phyloP scores from a whole-genome alignment of 495 filamentous ascomycete species.

The Lasiosphaeris hirsuta region DNA sequence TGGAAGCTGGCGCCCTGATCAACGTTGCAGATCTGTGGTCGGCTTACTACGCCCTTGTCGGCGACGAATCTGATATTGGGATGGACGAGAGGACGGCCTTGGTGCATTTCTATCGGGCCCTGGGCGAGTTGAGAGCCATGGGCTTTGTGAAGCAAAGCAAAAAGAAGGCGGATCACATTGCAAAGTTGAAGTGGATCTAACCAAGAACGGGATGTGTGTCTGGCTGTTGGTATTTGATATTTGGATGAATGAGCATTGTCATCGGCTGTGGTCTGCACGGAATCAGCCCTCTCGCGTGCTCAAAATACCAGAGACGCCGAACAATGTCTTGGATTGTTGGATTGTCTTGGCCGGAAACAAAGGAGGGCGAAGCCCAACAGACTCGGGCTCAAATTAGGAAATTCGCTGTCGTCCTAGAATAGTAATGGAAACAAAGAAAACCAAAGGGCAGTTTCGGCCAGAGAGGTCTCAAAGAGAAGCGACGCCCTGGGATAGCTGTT shows the following conservation, averaged over 20 bases:
- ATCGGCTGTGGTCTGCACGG: no score
- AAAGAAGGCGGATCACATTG: slow-evolving; percentile 88
- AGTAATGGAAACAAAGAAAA: no score
- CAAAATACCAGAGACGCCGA: background rate
- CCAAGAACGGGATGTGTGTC: background rate
- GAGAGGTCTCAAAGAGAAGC: no score
- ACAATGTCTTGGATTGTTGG: slow-evolving; percentile 6
- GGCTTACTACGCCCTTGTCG: slow-evolving; percentile 75
- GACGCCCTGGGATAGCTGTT: no score
- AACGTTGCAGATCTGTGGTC: slow-evolving; percentile 89
- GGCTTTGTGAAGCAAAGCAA: slow-evolving; percentile 85
- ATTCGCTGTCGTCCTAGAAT: no score
- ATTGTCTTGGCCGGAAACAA: slow-evolving; percentile 1
- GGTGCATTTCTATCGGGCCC: slow-evolving; percentile 72
- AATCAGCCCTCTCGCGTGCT: no score
- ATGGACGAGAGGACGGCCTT: slow-evolving; percentile 53
- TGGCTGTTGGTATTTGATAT: slow-evolving; percentile 2
- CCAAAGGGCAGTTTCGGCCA: no score
- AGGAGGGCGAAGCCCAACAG: background rate
- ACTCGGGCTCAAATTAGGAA: no score
- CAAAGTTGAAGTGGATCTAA: slow-evolving; percentile 61
- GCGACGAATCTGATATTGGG: slow-evolving; percentile 50
- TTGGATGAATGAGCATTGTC: slow-evolving; percentile 11
- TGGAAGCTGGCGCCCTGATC: slow-evolving; percentile 82
- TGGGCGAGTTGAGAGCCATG: slow-evolving; percentile 80